phyloP scores from a whole-genome alignment of 371 early-diverging fungal species.

The Haplosporangium sp. region DNA sequence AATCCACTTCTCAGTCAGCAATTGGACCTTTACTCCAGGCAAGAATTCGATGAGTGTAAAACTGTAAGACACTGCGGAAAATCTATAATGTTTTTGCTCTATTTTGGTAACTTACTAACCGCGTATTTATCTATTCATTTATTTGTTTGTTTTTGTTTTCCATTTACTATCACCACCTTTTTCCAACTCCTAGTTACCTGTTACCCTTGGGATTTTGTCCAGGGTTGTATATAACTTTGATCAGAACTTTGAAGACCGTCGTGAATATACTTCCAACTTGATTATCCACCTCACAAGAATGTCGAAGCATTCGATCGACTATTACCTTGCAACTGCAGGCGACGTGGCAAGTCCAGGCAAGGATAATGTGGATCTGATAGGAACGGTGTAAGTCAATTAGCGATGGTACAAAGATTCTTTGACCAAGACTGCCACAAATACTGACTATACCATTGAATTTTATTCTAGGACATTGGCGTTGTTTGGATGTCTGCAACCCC shows the following conservation, averaged over 20 bases:
- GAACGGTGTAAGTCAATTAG: conserved; percentile 32
- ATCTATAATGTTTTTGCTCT: not conserved
- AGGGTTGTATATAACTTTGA: conserved; percentile 39
- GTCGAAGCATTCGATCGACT: conserved; percentile 42
- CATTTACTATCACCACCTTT: not conserved
- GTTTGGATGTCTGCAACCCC: conserved; percentile 30
- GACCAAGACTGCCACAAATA: not conserved
- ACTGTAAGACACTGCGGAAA: conserved; percentile 25
- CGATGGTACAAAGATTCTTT: not conserved
- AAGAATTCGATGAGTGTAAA: conserved; percentile 39
- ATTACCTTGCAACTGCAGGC: conserved; percentile 17
- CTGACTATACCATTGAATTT: not conserved
- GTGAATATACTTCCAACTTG: conserved; percentile 39
- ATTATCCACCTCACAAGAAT: conserved; percentile 34
- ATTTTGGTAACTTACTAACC: not conserved
- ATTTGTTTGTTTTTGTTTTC: not conserved
- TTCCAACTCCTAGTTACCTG: conserved; percentile 22
- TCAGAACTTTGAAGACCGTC: conserved; percentile 42
- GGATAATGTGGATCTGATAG: conserved; percentile 32
- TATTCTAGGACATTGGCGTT: conserved; percentile 49
- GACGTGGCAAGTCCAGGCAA: conserved; percentile 36
- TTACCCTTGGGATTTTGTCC: conserved; percentile 46
- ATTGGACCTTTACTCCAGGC: conserved; percentile 22
- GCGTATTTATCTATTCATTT: not conserved
- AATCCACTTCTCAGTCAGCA: conserved; percentile 44